A percentile compares a stretch with the other conserved stretches of the same genome.
phyloP scores from a whole-genome alignment of 2,329 filamentous ascomycete species.

The Cordyceps javanica region DNA sequence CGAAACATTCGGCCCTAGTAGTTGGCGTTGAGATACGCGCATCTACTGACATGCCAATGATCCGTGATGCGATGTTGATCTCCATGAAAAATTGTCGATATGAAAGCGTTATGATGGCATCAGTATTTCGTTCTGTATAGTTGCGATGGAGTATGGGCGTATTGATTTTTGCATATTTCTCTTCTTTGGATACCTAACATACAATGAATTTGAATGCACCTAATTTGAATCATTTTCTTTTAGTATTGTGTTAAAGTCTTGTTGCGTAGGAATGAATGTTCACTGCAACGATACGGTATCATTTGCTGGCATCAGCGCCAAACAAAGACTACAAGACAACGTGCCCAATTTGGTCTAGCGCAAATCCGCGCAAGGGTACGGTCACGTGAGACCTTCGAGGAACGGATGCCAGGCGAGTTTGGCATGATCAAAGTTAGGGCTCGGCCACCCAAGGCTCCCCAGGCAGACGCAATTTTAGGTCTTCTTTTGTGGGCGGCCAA shows the following conservation, averaged over 20 bases:
- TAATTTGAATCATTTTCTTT: no score
- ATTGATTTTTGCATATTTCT: not conserved
- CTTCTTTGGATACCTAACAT: conserved; percentile 14
- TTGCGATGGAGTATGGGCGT: conserved; percentile 1
- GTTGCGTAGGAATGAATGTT: no score
- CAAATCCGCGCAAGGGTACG: conserved; percentile 16
- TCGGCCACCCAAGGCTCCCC: conserved; percentile 19
- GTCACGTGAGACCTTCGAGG: conserved; percentile 24
- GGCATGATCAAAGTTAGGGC: conserved; percentile 28
- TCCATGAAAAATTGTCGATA: not conserved
- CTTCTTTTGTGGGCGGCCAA: not conserved
- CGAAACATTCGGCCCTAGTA: conserved; percentile 45
- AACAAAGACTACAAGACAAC: no score
- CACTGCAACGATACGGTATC: no score
- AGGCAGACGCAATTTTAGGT: not conserved
- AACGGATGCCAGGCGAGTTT: not conserved
- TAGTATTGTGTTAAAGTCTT: no score
- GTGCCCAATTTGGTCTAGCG: not conserved
- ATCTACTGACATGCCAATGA: not conserved
- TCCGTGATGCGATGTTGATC: no score
- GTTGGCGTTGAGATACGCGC: conserved; percentile 33
- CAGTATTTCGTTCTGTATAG: not conserved
- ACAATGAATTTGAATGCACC: no score
- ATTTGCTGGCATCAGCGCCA: no score
- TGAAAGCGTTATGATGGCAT: not conserved